phyloP scores from a whole-genome alignment of 2,329 filamentous ascomycete genomes.

The Epichloe sp. region DNA sequence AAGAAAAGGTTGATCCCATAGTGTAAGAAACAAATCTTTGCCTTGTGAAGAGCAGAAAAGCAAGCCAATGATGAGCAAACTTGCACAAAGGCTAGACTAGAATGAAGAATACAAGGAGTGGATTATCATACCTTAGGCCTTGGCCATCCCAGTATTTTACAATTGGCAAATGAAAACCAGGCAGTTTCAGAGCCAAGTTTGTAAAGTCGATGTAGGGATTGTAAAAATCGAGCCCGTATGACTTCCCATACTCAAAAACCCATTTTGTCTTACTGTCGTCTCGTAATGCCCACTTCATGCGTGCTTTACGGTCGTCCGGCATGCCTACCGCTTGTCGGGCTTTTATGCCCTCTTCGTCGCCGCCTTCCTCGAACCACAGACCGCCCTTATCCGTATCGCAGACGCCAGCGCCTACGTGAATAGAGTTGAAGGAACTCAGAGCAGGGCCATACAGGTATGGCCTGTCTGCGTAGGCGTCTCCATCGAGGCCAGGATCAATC shows the following conservation, averaged over 20 bases:
- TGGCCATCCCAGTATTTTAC: slow-evolving; percentile 74
- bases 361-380: slow-evolving; percentile 52
- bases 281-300: slow-evolving; percentile 47
- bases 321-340: slow-evolving; percentile 33
- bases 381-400: slow-evolving; percentile 35
- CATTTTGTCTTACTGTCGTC: slow-evolving; percentile 35
- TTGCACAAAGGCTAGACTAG: slow-evolving; percentile 3
- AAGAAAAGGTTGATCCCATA: not conserved
- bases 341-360: slow-evolving; percentile 40
- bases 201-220: slow-evolving; percentile 84
- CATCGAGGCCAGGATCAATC: slow-evolving; percentile 82
- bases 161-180: slow-evolving; percentile 60
- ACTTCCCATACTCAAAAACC: slow-evolving; percentile 40
- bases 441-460: slow-evolving; percentile 80
- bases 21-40: not conserved
- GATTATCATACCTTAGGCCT: slow-evolving; percentile 48
- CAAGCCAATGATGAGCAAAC: not conserved
- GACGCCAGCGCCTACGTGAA: slow-evolving; percentile 50
- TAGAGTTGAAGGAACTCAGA: slow-evolving; percentile 63
- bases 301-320: slow-evolving; percentile 36
- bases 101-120: slow-evolving; percentile 1
- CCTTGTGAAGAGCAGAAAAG: not conserved
- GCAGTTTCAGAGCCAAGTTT: slow-evolving; percentile 57
- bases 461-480: slow-evolving; percentile 74
- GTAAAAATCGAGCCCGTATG: slow-evolving; percentile 57